A percentile compares a stretch with the other conserved stretches of the same genome.
phyloP scores from a whole-genome alignment of 2,329 filamentous ascomycete species.

The Talaromyces marneffei region DNA sequence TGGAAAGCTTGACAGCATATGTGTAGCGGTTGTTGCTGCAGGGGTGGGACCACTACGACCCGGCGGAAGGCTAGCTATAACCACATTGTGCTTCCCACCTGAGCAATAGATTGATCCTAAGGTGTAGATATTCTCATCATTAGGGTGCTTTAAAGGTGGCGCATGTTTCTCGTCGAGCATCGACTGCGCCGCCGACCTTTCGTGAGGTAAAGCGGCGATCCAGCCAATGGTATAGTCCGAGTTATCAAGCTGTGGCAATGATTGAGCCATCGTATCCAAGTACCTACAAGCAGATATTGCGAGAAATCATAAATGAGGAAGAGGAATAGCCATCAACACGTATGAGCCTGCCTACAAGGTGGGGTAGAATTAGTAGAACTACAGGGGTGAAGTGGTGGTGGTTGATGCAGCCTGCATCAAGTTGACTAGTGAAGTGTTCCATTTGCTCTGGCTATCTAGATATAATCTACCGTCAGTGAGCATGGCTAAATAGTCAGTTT shows the following conservation, averaged over 20 bases:
- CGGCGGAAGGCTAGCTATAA: not conserved
- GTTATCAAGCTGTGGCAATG: not conserved
- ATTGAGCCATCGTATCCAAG: not conserved
- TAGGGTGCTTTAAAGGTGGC: not conserved
- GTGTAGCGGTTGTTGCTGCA: not conserved
- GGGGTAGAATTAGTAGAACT: not conserved
- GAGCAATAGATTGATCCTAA: not conserved
- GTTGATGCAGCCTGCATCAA: not conserved
- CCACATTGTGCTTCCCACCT: not conserved
- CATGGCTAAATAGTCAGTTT: too few species aligned
- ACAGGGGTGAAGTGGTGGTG: not conserved
- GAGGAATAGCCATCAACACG: not conserved
- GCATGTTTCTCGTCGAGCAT: slow-evolving; percentile 5
- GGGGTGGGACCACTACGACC: not conserved
- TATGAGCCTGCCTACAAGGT: not conserved
- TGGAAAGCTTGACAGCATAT: too few species aligned
- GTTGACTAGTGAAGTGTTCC: too few species aligned
- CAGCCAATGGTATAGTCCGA: not conserved
- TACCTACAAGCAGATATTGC: not conserved
- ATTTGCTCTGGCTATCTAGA: too few species aligned
- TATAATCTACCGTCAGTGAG: too few species aligned
- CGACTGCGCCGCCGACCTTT: not conserved
- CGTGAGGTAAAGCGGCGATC: not conserved
- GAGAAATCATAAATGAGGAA: not conserved
- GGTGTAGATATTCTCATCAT: not conserved